phyloP scores from a whole-genome alignment of 2,329 filamentous ascomycete genomes.

The Exophiala xenobiotica region DNA sequence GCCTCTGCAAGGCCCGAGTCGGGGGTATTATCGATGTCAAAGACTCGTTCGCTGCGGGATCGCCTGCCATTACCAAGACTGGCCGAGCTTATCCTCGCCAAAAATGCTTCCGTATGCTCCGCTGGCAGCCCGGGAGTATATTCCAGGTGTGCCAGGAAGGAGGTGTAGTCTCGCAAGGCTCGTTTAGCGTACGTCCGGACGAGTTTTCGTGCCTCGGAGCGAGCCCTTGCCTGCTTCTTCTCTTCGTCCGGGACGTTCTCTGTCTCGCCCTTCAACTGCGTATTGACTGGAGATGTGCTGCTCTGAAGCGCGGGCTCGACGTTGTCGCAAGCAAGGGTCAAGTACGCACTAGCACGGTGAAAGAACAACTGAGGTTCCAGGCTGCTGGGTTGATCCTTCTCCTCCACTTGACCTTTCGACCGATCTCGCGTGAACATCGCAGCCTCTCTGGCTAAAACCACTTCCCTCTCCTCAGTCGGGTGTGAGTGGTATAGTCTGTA shows the following conservation, averaged over 20 bases:
- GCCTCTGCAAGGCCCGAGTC: slow-evolving; percentile 22
- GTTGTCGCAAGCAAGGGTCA: slow-evolving; percentile 68
- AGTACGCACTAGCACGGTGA: slow-evolving; percentile 70
- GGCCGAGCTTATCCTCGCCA: slow-evolving; percentile 58
- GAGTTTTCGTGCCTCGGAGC: slow-evolving; percentile 63
- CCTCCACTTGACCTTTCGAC: slow-evolving; percentile 53
- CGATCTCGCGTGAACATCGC: slow-evolving; percentile 41
- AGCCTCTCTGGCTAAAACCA: slow-evolving; percentile 48
- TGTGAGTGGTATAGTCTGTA: slow-evolving; percentile 55
- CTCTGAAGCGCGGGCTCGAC: slow-evolving; percentile 59
- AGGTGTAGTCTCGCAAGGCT: slow-evolving; percentile 71
- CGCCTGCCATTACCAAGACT: slow-evolving; percentile 49
- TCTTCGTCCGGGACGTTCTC: slow-evolving; percentile 42
- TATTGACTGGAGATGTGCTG: slow-evolving; percentile 25
- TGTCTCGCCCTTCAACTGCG: not conserved
- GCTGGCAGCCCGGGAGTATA: slow-evolving; percentile 71
- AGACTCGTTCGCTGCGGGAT: slow-evolving; percentile 21
- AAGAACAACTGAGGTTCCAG: slow-evolving; percentile 74
- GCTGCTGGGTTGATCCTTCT: slow-evolving; percentile 70
- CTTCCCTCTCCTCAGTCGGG: slow-evolving; percentile 53
- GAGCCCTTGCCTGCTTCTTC: slow-evolving; percentile 32
- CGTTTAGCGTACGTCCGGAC: slow-evolving; percentile 74
- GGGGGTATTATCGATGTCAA: slow-evolving; percentile 35
- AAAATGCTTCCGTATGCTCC: slow-evolving; percentile 53
- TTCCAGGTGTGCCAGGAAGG: slow-evolving; percentile 71